phyloP scores from a whole-genome alignment of 2,329 filamentous ascomycete genomes.

The Trichoderma sp. region DNA sequence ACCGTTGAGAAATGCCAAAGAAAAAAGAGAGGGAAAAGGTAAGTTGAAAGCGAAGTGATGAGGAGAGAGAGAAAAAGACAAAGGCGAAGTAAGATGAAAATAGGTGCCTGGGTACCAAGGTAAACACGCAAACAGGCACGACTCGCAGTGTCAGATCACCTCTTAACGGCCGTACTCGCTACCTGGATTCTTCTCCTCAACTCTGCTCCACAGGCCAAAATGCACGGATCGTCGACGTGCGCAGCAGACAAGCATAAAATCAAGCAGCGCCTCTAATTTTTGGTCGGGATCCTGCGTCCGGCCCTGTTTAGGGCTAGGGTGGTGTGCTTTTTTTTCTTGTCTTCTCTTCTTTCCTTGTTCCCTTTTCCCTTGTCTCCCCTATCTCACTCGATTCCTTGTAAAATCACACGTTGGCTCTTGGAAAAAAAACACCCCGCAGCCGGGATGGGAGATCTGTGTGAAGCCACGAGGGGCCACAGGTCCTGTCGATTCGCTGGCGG shows the following conservation, averaged over 20 bases:
- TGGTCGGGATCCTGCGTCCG: not conserved
- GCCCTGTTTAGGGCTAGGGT: constrained; percentile 10
- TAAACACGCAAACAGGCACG: not conserved
- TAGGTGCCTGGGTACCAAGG: not conserved
- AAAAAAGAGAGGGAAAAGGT: not conserved
- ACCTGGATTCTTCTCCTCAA: not conserved
- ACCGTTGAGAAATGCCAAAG: not conserved
- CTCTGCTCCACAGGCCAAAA: not conserved
- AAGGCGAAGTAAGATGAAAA: not conserved
- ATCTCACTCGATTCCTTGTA: not conserved
- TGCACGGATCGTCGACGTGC: constrained; percentile 16
- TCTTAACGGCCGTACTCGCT: not conserved
- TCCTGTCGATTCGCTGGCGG: constrained; percentile 14
- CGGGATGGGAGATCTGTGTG: not conserved
- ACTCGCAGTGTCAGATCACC: not conserved
- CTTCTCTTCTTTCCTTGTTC: not conserved
- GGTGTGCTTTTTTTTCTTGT: not conserved
- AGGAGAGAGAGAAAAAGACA: not conserved
- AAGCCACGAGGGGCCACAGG: constrained; percentile 4
- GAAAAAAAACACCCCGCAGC: constrained; percentile 1
- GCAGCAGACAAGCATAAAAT: constrained; percentile 16
- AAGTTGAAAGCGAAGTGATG: not conserved
- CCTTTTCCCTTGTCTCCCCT: not conserved
- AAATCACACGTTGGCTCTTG: not conserved
- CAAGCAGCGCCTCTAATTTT: constrained; percentile 12